phyloP scores from a whole-genome alignment of 2,329 filamentous ascomycete species.

The Trichocomaceae sp. region DNA sequence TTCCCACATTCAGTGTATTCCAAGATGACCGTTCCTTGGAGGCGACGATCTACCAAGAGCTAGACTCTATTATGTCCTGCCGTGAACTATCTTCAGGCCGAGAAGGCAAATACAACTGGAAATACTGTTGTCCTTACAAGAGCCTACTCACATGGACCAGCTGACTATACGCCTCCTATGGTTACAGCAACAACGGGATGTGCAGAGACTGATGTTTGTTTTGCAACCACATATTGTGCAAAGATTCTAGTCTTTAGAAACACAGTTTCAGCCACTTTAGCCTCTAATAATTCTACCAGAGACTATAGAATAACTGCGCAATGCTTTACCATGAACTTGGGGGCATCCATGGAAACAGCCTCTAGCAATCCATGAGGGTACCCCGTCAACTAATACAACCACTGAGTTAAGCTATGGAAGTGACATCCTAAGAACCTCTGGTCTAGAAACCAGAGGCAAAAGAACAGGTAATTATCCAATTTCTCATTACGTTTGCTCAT shows the following conservation, averaged over 20 bases:
- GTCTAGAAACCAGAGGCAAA: neutral
- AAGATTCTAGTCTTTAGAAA: neutral
- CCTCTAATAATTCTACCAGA: neutral
- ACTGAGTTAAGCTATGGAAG: neutral
- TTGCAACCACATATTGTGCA: neutral
- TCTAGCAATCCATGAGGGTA: neutral
- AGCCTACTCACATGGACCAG: neutral
- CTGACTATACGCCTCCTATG: neutral
- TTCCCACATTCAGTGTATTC: no score
- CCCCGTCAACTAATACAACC: neutral
- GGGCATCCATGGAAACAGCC: no score
- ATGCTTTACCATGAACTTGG: neutral
- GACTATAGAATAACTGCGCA: neutral
- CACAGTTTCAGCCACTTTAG: neutral
- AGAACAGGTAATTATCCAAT: neutral
- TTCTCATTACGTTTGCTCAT: neutral
- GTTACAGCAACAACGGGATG: neutral
- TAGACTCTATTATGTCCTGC: no score
- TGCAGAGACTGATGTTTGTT: neutral
- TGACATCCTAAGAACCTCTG: neutral
- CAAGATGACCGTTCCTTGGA: no score
- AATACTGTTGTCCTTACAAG: neutral
- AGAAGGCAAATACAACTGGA: neutral
- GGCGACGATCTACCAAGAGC: no score
- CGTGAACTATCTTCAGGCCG: no score